Percentiles rank a stretch among this genome's conserved stretches.
phyloP scores from a whole-genome alignment of 2,329 filamentous ascomycete genomes.

The Diaporthe caulivora region DNA sequence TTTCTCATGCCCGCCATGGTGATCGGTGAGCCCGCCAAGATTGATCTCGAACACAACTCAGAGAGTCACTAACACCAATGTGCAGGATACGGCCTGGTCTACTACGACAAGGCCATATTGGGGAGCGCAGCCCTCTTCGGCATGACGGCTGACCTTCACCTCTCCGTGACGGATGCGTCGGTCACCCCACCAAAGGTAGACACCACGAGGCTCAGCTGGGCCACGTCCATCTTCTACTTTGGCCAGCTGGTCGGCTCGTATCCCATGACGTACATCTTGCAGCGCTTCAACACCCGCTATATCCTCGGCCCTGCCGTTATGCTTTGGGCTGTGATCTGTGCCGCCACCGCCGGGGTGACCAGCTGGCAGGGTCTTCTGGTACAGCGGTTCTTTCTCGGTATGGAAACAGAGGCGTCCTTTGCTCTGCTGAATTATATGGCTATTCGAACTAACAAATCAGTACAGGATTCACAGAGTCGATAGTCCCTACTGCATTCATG shows the following conservation, averaged over 20 bases:
- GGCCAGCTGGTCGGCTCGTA: slow-evolving; percentile 82
- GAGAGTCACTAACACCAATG: background rate
- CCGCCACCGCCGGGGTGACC: slow-evolving; percentile 76
- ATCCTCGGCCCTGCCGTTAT: slow-evolving; percentile 74
- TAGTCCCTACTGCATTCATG: slow-evolving; percentile 77
- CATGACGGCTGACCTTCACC: slow-evolving; percentile 76
- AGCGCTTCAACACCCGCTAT: slow-evolving; percentile 74
- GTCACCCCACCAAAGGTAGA: slow-evolving; percentile 50
- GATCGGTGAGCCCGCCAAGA: slow-evolving; percentile 54
- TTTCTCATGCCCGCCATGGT: slow-evolving; percentile 70
- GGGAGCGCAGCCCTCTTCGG: slow-evolving; percentile 80
- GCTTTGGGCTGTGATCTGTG: slow-evolving; percentile 76
- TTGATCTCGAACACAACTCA: too few relatives aligned
- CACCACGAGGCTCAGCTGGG: slow-evolving; percentile 79
- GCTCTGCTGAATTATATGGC: background rate
- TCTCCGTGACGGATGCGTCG: slow-evolving; percentile 66
- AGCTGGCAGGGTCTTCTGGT: slow-evolving; percentile 73
- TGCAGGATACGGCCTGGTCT: slow-evolving; percentile 72
- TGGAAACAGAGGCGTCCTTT: background rate
- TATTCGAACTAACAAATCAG: background rate
- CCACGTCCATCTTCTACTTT: slow-evolving; percentile 84
- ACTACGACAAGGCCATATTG: slow-evolving; percentile 82
- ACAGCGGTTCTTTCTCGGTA: slow-evolving; percentile 72
- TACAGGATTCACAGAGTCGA: slow-evolving; percentile 68
- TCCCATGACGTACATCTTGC: slow-evolving; percentile 78